These are phyloP conservation scores for Psilocybe mexicana DNA, from an alignment of 1,284 basidiomycete species.

Conservation along the genomic window DNA sequence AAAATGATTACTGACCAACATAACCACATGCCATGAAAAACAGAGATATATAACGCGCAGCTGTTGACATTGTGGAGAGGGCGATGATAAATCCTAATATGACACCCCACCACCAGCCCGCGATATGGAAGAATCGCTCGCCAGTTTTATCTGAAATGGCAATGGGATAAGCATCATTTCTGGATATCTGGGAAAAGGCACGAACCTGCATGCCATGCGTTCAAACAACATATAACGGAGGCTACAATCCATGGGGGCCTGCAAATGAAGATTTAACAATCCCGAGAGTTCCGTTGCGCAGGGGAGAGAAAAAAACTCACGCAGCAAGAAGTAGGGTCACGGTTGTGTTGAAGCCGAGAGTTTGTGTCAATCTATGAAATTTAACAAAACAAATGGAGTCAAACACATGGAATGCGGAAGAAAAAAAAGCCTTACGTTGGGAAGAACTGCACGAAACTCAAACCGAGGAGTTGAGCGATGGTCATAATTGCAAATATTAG, in stretches of 20 bases:
- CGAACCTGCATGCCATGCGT: conserved; percentile 67
- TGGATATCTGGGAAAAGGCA: conserved; percentile 5
- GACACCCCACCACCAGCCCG: conserved; percentile 59
- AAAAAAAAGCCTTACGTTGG: conserved; percentile 49
- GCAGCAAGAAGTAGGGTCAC: conserved; percentile 61
- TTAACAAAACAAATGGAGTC: not conserved
- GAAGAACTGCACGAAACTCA: conserved; percentile 77
- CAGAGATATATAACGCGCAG: conserved; percentile 61
- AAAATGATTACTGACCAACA: conserved; percentile 51
- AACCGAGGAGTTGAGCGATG: conserved; percentile 53
- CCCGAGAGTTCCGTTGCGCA: no score
- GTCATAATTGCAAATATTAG: conserved; percentile 57
- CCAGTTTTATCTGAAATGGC: conserved; percentile 51
- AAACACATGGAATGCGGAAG: not conserved
- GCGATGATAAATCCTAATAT: conserved; percentile 66
- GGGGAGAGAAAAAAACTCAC: conserved; percentile 48
- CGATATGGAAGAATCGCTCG: conserved; percentile 70
- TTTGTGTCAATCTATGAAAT: conserved; percentile 54
- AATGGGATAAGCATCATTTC: not conserved
- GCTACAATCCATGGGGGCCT: conserved; percentile 64
- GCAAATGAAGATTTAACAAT: no score
- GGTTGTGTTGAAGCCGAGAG: conserved; percentile 64
- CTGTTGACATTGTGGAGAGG: conserved; percentile 52
- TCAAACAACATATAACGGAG: conserved; percentile 54
- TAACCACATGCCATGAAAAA: conserved; percentile 66